phyloP scores from a whole-genome alignment of 2,329 filamentous ascomycete genomes.

The Calonectria pteridis region DNA sequence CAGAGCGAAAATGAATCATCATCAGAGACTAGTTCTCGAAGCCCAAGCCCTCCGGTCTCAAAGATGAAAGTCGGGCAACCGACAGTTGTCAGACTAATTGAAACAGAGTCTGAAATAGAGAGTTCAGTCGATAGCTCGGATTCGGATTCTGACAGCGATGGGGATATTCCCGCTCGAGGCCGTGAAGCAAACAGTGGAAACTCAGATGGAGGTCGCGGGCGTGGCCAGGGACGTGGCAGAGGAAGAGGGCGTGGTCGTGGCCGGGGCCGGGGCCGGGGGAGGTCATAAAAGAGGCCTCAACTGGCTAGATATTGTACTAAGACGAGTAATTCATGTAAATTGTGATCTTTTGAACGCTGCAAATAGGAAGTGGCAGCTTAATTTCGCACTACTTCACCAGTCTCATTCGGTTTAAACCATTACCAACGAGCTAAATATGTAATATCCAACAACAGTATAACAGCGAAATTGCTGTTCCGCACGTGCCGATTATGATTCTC shows the following conservation, averaged over 20 bases:
- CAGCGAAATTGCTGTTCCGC: neutral
- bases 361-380: neutral
- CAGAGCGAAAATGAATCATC: neutral
- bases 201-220: slow-evolving; percentile 29
- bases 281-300: neutral
- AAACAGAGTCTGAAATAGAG: slow-evolving; percentile 40
- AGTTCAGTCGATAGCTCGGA: slow-evolving; percentile 19
- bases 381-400: neutral
- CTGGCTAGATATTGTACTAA: neutral
- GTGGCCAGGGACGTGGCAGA: slow-evolving; percentile 28
- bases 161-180: slow-evolving; percentile 42
- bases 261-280: slow-evolving; percentile 3
- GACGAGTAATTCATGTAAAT: neutral
- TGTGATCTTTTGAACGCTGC: neutral
- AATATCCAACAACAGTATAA: neutral
- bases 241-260: slow-evolving; percentile 26
- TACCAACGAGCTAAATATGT: neutral
- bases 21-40: slow-evolving; percentile 29
- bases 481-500: neutral
- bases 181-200: neutral
- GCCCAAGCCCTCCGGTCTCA: slow-evolving; percentile 27
- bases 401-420: neutral
- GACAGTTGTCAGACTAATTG: slow-evolving; percentile 42
- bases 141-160: slow-evolving; percentile 37
- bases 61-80: slow-evolving; percentile 22